Conservation (phyloP, 2,329 filamentous ascomycete genomes). For the Neofusicoccum sp. region DNA sequence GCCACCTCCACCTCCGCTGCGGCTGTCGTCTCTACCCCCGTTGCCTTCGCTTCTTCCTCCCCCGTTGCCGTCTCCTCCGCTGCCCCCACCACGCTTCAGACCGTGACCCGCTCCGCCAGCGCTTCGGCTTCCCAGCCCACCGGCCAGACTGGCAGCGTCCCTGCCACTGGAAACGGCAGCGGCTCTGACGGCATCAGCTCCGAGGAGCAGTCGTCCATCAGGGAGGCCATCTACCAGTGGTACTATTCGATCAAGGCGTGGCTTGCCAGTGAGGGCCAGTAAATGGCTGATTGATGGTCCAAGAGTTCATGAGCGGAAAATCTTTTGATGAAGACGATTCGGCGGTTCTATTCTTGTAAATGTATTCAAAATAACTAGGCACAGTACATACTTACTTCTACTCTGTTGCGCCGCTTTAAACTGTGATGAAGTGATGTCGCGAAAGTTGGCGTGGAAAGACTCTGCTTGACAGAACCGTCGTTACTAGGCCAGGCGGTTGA, state of each 20-base stretch:
- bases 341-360: constrained; percentile 13
- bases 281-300: background rate
- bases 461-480: too few relatives aligned
- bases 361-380: constrained; percentile 12
- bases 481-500: background rate
- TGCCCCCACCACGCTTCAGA: constrained; percentile 9
- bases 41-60: background rate
- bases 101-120: background rate
- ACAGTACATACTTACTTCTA: background rate
- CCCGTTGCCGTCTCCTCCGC: background rate
- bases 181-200: background rate
- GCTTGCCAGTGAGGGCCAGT: background rate
- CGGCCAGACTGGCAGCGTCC: constrained; percentile 10
- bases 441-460: too few relatives aligned
- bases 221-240: background rate
- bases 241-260: background rate
- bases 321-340: background rate
- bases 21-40: background rate
- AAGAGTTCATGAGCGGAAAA: background rate
- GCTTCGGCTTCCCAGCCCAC: background rate
- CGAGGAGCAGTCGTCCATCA: constrained; percentile 4
- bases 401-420: too few relatives aligned
- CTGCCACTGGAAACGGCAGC: background rate
- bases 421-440: too few relatives aligned
- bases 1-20: background rate